phyloP scores from a whole-genome alignment of 148 eudicot species.

The Linanthus parryae region DNA sequence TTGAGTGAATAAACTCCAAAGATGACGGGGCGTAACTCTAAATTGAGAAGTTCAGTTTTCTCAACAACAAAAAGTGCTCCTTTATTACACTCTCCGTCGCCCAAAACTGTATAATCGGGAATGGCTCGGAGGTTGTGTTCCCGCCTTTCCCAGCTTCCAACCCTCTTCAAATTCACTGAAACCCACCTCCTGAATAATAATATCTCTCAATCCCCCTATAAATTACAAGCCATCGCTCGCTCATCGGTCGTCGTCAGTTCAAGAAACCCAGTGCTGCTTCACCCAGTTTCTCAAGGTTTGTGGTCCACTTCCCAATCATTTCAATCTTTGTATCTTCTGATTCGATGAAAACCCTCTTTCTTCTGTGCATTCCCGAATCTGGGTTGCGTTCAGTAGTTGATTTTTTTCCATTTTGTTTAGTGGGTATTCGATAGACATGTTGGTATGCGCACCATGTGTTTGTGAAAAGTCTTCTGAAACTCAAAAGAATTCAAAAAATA shows the following conservation, averaged over 20 bases:
- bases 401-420: not conserved
- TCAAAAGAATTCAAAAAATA: too few relatives aligned
- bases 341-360: not conserved
- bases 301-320: slow-evolving; percentile 12
- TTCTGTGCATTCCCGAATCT: not conserved
- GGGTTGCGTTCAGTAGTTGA: not conserved
- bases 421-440: not conserved
- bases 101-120: not conserved
- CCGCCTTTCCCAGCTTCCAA: slow-evolving; percentile 26
- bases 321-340: not conserved
- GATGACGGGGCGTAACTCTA: too few relatives aligned
- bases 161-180: slow-evolving; percentile 19
- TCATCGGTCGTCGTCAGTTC: not conserved
- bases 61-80: not conserved
- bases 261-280: too few relatives aligned
- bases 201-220: not conserved
- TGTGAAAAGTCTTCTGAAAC: slow-evolving; percentile 35
- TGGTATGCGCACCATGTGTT: slow-evolving; percentile 34
- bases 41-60: not conserved
- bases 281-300: slow-evolving; percentile 3
- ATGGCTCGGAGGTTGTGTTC: slow-evolving; percentile 34
- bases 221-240: slow-evolving; percentile 1
- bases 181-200: slow-evolving; percentile 13
- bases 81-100: not conserved
- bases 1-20: too few relatives aligned